These are phyloP conservation scores for Citrullus mucosospermus DNA, from an alignment of 306 rosid genomes.

Conservation along the genomic window DNA sequence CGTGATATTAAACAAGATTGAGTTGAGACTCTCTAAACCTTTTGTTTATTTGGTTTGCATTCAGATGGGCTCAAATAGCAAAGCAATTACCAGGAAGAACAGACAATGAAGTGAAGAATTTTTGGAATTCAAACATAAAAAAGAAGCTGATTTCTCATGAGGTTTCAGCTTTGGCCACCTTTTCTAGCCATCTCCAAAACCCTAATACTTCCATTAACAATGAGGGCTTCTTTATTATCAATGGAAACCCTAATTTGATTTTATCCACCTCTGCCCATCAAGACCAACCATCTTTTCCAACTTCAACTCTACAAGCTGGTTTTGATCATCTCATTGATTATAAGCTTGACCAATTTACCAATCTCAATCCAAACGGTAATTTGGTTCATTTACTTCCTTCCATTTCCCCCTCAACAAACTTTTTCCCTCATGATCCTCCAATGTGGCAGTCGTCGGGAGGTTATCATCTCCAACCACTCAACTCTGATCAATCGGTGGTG, in stretches of 20 bases:
- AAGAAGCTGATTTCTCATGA: slow-evolving; percentile 73
- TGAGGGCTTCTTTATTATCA: slow-evolving; percentile 44
- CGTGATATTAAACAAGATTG: no score
- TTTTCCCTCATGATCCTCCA: slow-evolving; percentile 1
- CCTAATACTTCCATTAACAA: slow-evolving; percentile 11
- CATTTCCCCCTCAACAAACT: slow-evolving; percentile 19
- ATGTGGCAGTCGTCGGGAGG: not conserved
- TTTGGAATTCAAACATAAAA: slow-evolving; percentile 97
- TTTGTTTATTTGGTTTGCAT: not conserved
- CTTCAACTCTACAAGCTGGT: slow-evolving; percentile 27
- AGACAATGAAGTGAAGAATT: slow-evolving; percentile 94
- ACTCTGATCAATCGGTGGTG: not conserved
- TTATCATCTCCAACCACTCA: not conserved
- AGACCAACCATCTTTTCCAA: slow-evolving; percentile 17
- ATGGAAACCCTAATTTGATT: slow-evolving; percentile 39
- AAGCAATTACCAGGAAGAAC: slow-evolving; percentile 98
- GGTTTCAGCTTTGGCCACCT: slow-evolving; percentile 27
- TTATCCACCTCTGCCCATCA: not conserved
- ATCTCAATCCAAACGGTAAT: slow-evolving; percentile 11
- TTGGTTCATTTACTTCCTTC: slow-evolving; percentile 25
- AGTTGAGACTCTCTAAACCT: not conserved
- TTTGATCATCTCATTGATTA: slow-evolving; percentile 29
- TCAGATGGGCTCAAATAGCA: slow-evolving; percentile 97
- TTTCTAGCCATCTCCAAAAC: slow-evolving; percentile 36
- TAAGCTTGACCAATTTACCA: slow-evolving; percentile 24